Base-by-base conservation (phyloP, 176 grass and related monocot genomes). In the Oryza coarctata region DNA sequence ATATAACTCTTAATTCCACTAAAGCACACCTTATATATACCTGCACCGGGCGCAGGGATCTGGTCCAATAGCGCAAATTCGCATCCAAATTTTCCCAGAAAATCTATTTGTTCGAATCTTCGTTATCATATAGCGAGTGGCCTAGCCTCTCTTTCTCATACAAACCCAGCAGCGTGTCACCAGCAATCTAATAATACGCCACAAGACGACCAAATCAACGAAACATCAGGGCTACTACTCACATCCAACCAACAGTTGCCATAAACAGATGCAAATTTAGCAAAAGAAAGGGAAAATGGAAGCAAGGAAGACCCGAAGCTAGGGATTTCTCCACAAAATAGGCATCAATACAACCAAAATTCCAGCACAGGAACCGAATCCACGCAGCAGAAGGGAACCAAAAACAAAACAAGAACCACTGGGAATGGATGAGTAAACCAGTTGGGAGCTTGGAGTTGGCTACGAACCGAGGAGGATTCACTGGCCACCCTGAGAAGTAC, bases 31-130 rank as follows among this genome's bases (percentile, higher is more conserved):
- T 94, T 79, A 88, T 80, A 36, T 89, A 49, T 91, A 99, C 93
- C 93, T 99, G 93, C 82, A 99, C 93, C 22, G 93, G 91, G 47
- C 89, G 93, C 80, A 99, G 66, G 39, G 85, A 82, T 80, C 96
- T 91, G 65, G 89, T 83, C 96, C 96, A 99, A 78, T 95, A 88
- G 67, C 82, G 77, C 75, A 99, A 85, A 99, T 99, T 93, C 41
- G 91, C 82, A 78, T 99, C 96, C 89, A 95, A 83, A 44, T 50
- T 88, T 40, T 94, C 80, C 91, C 96, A 95, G 85, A 82, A 91
- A 26, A 65, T 74, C 38, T 88, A 85, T 85, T 85, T 85, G 7
- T 55, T 38, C 40, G 32, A 68, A 2, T 70, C 75, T 11, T 83
- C 72, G 25, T 83, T 23, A 36, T 58, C 90, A 68, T 89, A 90